Base-by-base conservation (phyloP, 345 rosid species). In the Leavenworthia alabamica region DNA sequence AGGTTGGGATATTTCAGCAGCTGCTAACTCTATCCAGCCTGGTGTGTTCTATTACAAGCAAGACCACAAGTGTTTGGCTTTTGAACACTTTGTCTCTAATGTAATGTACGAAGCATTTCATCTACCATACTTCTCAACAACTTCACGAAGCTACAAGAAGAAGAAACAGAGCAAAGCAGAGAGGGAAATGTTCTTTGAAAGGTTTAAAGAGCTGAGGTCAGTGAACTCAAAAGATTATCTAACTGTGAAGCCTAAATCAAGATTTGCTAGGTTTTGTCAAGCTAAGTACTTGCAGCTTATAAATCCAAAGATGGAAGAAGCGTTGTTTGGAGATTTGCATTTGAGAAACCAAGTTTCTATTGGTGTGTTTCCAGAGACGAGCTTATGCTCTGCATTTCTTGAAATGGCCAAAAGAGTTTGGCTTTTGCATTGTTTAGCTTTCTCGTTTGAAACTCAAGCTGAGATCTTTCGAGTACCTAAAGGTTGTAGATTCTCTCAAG, bases 391-490 rank as follows among this genome's bases (percentile, higher is more conserved):
- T 8, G 35, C 58, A 5, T 89, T 87, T 46, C 79, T 81, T 0
- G 97, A 89, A 72, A 82, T 85, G 89, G 96, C 99, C 4, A 89
- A 75, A 78, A 63, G 87, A 65, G 72, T 85, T 7, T 93, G 97
- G 99, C 86, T 89, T 15, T 68, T 89, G 16, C 96, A 93, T 73
- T 89, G 96, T 76, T 66, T 93, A 20, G 97, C 94, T 13, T 78
- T 75, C 73, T 81, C 96, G 1, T 84, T 80, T 43, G 79, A 83
- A 19, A 78, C 81, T 0, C 79, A 84, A 63, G 96, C 84, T 54
- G 77, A 80, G 26, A 75, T 93, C 76, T 93, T 89, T 73, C 94
- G 77, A 52, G 90, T 85, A 33, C 62, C 29, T 12, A 80, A 60
- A 43, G 94, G 88, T 7, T 65, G 78, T 19, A 72, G 96, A 53